These are phyloP conservation scores for Hypoxylon sp. DNA, from an alignment of 2,329 filamentous ascomycete genomes.

Conservation along the genomic window DNA sequence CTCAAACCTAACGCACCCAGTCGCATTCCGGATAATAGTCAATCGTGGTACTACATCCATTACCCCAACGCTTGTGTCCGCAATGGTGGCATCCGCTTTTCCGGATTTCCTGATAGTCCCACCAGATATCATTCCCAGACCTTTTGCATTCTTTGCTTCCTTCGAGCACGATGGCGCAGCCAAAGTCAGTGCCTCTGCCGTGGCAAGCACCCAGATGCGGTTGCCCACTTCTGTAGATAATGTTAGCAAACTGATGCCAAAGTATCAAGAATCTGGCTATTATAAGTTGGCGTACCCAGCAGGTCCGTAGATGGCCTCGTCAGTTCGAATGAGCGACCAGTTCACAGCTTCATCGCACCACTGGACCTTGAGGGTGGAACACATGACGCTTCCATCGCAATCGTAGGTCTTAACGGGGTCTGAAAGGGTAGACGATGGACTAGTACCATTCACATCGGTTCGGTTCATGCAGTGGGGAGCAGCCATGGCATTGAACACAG, in stretches of 20 bases:
- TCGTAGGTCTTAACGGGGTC: conserved; percentile 4
- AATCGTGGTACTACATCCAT: conserved; percentile 33
- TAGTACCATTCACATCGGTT: neutral
- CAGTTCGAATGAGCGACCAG: conserved; percentile 22
- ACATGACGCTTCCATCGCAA: conserved; percentile 40
- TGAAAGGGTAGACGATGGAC: neutral
- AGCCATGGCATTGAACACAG: neutral
- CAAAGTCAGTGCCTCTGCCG: conserved; percentile 25
- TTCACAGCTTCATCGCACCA: conserved; percentile 38
- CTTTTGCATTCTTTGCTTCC: conserved; percentile 15
- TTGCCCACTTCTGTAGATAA: conserved; percentile 23
- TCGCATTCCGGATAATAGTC: conserved; percentile 33
- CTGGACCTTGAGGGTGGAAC: conserved; percentile 15
- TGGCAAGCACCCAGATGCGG: conserved; percentile 30
- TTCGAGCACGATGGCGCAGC: conserved; percentile 35
- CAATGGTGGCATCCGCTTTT: conserved; percentile 33
- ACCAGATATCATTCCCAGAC: conserved; percentile 41
- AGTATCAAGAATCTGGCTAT: neutral
- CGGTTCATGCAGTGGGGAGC: neutral
- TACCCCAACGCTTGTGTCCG: conserved; percentile 37
- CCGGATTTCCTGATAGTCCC: conserved; percentile 41
- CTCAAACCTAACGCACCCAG: conserved; percentile 5
- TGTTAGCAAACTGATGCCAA: conserved; percentile 4
- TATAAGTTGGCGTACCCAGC: conserved; percentile 14
- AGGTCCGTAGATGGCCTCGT: conserved; percentile 34